Conservation (phyloP, 345 rosid species). For the Melastoma malabathricum region DNA sequence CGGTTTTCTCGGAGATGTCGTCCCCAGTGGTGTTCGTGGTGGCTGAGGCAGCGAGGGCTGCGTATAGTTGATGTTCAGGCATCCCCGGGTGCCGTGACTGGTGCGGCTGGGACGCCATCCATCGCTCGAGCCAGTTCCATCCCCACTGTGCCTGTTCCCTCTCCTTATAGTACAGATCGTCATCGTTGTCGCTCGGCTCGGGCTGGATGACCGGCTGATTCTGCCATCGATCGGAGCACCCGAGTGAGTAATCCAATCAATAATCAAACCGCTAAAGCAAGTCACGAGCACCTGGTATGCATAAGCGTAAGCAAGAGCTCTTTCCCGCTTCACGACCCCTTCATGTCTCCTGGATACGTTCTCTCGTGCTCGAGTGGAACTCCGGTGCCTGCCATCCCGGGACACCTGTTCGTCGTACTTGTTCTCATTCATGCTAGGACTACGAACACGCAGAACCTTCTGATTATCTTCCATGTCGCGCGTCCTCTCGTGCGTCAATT, state of each 20-base stretch:
- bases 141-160: constrained; percentile 56
- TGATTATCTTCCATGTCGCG: constrained; percentile 16
- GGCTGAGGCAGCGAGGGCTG: constrained; percentile 31
- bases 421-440: background rate
- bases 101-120: constrained; percentile 85
- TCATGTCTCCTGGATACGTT: constrained; percentile 38
- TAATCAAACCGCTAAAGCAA: constrained; percentile 1
- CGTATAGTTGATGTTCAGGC: constrained; percentile 31
- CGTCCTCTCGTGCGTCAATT: constrained; percentile 40
- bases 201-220: constrained; percentile 19
- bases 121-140: constrained; percentile 88
- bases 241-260: background rate
- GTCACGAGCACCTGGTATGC: constrained; percentile 44
- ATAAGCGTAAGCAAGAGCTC: constrained; percentile 94
- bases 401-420: constrained; percentile 14
- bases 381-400: constrained; percentile 33
- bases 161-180: constrained; percentile 22
- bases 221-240: constrained; percentile 11
- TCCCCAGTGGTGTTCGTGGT: constrained; percentile 37
- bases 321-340: constrained; percentile 54
- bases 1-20: constrained; percentile 68
- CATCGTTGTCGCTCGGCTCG: constrained; percentile 19
- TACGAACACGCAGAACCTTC: too few relatives aligned
- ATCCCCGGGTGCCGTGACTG: constrained; percentile 25
- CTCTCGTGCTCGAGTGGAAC: constrained; percentile 24